A percentile compares a stretch with the other conserved stretches of the same genome.
Evolutionary conservation across 768 basidiomycete genomes (phyloP).

Genomic region (Amanita subjunquillea): DNA sequence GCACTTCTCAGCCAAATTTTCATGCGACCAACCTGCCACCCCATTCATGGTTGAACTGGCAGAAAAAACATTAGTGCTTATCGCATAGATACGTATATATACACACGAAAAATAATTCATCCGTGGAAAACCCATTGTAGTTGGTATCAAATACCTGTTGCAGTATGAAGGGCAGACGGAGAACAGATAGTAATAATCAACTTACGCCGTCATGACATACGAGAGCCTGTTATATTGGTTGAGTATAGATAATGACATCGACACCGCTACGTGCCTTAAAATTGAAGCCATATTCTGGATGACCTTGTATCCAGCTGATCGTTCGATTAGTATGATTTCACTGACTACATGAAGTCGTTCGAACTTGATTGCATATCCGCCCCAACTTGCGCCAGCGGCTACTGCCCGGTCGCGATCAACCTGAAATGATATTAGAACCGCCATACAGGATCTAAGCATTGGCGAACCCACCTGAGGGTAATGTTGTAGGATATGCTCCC

Average conservation of each 20-base stretch:
- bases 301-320: constrained; percentile 87
- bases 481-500: constrained; percentile 54
- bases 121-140: constrained; percentile 82
- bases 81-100: neutral
- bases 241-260: neutral
- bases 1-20: neutral
- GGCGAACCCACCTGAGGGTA: constrained; percentile 52
- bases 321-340: neutral
- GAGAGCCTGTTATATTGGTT: constrained; percentile 36
- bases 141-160: constrained; percentile 61
- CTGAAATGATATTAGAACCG: constrained; percentile 19
- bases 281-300: constrained; percentile 76
- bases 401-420: constrained; percentile 62
- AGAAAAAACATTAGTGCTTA: neutral
- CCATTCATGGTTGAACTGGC: constrained; percentile 81
- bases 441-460: neutral
- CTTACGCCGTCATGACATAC: constrained; percentile 86
- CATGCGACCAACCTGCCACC: constrained; percentile 39
- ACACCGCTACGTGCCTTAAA: constrained; percentile 49
- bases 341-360: no score
- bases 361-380: constrained; percentile 80
- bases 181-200: neutral
- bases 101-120: constrained; percentile 84
- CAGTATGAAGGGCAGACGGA: neutral
- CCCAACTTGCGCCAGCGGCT: constrained; percentile 77